Base-by-base conservation (phyloP, 176 grass and related monocot species). In the Juncus inflexus region DNA sequence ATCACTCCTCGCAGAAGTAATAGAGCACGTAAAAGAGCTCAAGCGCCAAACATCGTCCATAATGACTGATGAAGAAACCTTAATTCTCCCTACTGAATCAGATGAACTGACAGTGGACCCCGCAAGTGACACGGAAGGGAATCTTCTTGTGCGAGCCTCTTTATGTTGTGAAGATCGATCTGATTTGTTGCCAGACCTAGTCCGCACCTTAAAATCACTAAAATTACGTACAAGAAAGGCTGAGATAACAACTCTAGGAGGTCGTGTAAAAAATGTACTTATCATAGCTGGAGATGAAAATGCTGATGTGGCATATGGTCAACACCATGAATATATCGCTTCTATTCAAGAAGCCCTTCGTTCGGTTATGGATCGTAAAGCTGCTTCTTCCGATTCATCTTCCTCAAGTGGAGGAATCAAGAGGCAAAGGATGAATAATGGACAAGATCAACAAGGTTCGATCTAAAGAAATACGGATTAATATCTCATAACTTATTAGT, bases 11-110 rank as follows among this genome's bases (percentile, higher is more conserved):
- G 95, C 86, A 15, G 95, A 99, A 80, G 95, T 99, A 64, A 83
- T 99, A 63, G 89, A 94, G 70, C 86, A 99, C 59, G 86, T 99
- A 38, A 99, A 99, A 74, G 95, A 99, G 66, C 80, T 99, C 69
- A 99, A 99, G 65, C 89, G 89, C 42, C 95, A 94, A 81, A 90
- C 89, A 9, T 77, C 86, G 40, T 79, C 90, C 53, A 82, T 92
- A 69, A 84, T 82, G 69, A 81, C 2, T 0, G 55, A 28, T 0
- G 79, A 55, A 55, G 40, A 69, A 14, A 49, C 15, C 7, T 80
- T 74, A 79, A 38, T 87, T 16, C 83, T 99, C 16, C 95, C 95
- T 9, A 90, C 89, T 7, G 95, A 99, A 80, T 80, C 80, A 55
- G 95, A 99, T 77, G 86, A 99, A 65, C 83, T 99, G 67, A 60